Evolutionary conservation across 352 stramenopile genomes (phyloP), one percentile per base, ranked within the genome.

Genomic region (Pythium dissimile): DNA sequence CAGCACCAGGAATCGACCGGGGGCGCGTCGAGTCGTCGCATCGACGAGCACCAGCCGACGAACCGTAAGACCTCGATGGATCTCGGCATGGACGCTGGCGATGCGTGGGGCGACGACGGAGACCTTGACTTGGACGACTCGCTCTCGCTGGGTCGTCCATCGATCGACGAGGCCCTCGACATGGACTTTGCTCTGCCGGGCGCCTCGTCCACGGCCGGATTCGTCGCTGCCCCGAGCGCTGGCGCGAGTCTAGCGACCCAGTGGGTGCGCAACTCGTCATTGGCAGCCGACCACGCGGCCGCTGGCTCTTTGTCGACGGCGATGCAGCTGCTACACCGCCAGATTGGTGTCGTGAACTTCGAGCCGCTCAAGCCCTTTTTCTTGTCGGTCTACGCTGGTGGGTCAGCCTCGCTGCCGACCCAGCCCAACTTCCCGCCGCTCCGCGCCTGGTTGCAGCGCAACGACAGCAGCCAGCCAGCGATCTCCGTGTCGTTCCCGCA

Each of bases 301-400:
- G 97, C 97, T 28, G 97, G 97, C 7, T 95, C 86, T 38, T 96
- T 99, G 43, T 84, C 96, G 56, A 98, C 95, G 20, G 95, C 96
- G 12, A 98, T 99, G 91, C 92, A 99, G 68, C 71, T 99, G 44
- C 82, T 99, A 55, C 96, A 99, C 71, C 88, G 97, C 20, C 97
- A 99, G 82, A 99, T 99, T 67, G 97, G 97, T 30, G 94, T 98
- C 1, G 97, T 97, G 59, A 97, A 99, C 67, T 99, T 99, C 57
- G 84, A 89, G 53, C 81, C 89, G n/a, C 73, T 99, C 30, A 96
- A 98, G 76, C 70, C 81, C 1, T 77, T 89, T 43, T 96, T 98
- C 64, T 51, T 96, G 44, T 75, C 82, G 21, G 72, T 96, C 12
- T 96, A 89, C 69, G 81, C 84, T 30, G 91, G 89, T 49, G 80